Evolutionary conservation across 2,329 filamentous ascomycete species (phyloP), one percentile per base, ranked within the genome.

Genomic region (Colletotrichum paranaense): DNA sequence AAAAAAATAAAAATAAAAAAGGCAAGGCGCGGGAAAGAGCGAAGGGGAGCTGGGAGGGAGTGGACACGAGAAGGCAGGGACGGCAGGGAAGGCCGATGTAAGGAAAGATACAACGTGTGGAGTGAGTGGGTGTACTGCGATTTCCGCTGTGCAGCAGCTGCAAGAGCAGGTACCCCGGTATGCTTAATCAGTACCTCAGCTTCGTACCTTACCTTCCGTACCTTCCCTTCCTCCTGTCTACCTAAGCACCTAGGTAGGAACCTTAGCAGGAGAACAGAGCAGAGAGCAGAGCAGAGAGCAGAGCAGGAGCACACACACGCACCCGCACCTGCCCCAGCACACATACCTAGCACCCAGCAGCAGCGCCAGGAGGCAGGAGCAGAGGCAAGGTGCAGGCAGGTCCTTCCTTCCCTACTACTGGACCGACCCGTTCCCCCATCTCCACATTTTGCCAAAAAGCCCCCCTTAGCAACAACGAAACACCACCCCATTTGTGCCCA

Each of bases 391-490:
- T 56, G 49, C 26, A 52, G 42, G 30, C 26, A 52, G 42, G 30
- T 42, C 42, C 49, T 28, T 59, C 32, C 59, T 64, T 55, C 42
- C 56, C 38, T 62, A 35, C 53, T 16, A 70, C 70, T 69, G 70
- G 49, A 72, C 53, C 68, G 68, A 67, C 58, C 72, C 68, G 62
- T 67, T 66, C 60, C 72, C 72, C 72, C 72, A 74, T 72, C 72
- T 72, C 72, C 72, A 74, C 72, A 74, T 63, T 74, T 72, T 52
- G 68, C 62, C 72, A 72, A 72, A 74, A 72, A 67, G 62, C 42
- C 62, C 72, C 68, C 72, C 72, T 72, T 68, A 74, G 72, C 72
- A 74, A 49, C 19, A 49, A 72, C 72, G 72, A 74, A 74, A 74
- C 72, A 74, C 72, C 72, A 64, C 62, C 72, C 72, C 72, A 42